Base-by-base conservation (phyloP, 257 asterid genomes). In the Fraxinus anomala region DNA sequence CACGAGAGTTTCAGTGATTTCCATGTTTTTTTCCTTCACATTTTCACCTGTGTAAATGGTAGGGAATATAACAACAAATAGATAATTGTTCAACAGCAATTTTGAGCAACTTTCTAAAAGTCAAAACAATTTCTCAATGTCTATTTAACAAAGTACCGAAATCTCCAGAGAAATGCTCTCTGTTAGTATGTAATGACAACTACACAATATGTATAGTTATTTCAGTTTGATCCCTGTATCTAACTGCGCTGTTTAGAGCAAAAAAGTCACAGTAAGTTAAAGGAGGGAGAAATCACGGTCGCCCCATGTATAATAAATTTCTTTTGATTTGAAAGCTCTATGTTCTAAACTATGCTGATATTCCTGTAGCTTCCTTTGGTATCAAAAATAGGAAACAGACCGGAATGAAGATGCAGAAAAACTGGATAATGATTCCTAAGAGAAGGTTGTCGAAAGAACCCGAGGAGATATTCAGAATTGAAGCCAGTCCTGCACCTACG, bases 291-390 rank as follows among this genome's bases (percentile, higher is more conserved):
- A 69, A 33, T 47, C 33, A 31, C 17, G n/a, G 37, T 78, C 26
- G 1, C n/a, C 26, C 67, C 63, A 74, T 59, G 42, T 61, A 79
- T 73, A 70, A 59, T 69, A 16, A 47, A 31, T 21, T 44, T 70
- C 40, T 75, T 71, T 26, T 6, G 9, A 8, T 63, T 75, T 24
- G 33, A 68, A 70, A 68, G 67, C 14, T 82, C 1, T 69, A 26
- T 83, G 19, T 39, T 71, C 59, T 77, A 80, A 79, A 76, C 87
- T 93, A 89, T 24, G 98, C 89, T 73, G 97, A 88, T 83, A 90
- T 61, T 37, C 95, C 98, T 39, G 97, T 92, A 78, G 95, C 97
- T 73, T 86, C 96, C 87, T 92, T 88, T 4, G 98, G 98, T 85
- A 94, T 92, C 91, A 94, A 84, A 86, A 89, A 92, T 11, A 92